These are phyloP conservation scores for Populus hybrid DNA, from an alignment of 441 rosid genomes.

Conservation along the genomic window DNA sequence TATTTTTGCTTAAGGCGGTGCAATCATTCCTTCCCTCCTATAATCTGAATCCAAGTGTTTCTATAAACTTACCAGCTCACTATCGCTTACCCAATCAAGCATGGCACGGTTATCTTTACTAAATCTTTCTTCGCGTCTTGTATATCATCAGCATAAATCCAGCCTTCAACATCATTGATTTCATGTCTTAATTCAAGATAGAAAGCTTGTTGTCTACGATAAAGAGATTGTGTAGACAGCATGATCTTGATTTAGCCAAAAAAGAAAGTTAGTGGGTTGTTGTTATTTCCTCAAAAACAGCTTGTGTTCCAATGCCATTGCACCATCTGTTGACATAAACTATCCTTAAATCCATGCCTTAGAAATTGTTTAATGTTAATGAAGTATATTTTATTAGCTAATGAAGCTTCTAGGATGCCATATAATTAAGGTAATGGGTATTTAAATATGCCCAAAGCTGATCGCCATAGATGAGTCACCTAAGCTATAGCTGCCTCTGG, in stretches of 20 bases:
- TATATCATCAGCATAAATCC: not conserved
- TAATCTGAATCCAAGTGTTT: constrained; percentile 35
- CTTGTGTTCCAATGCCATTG: constrained; percentile 29
- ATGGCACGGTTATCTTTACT: constrained; percentile 21
- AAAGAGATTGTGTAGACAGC: not conserved
- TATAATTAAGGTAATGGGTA: constrained; percentile 34
- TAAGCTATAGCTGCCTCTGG: constrained; percentile 22
- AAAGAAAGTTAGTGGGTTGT: constrained; percentile 45
- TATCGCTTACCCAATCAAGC: constrained; percentile 20
- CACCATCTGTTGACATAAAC: constrained; percentile 42
- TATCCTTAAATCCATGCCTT: constrained; percentile 35
- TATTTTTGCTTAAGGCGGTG: not conserved
- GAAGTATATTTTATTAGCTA: constrained; percentile 19
- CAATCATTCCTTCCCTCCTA: not conserved
- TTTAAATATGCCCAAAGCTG: constrained; percentile 9
- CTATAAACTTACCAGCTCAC: constrained; percentile 23
- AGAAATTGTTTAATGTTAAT: constrained; percentile 27
- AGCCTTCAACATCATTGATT: too few species aligned
- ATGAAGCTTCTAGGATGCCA: constrained; percentile 51
- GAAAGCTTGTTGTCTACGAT: too few species aligned
- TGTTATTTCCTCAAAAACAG: constrained; percentile 46
- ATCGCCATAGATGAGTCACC: constrained; percentile 28
- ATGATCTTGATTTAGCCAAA: not conserved
- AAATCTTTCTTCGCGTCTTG: not conserved
- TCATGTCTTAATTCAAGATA: too few species aligned